Evolutionary conservation across 2,329 filamentous ascomycete genomes (phyloP).

Genomic region (Cytospora chrysosperma): DNA sequence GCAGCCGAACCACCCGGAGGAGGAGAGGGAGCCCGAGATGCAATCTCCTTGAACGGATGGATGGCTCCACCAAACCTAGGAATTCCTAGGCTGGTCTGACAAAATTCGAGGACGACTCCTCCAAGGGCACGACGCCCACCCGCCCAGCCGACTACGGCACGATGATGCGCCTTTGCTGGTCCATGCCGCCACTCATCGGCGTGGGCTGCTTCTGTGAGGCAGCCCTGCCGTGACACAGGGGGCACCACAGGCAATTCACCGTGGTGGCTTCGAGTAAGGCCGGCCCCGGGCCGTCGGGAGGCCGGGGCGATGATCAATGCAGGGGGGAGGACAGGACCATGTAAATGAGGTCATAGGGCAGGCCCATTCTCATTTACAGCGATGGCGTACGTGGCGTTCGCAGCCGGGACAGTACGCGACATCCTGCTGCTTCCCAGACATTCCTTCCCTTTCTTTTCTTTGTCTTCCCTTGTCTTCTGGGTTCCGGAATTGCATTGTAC

Average conservation of each 20-base stretch:
- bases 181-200: neutral
- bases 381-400: slow-evolving; percentile 17
- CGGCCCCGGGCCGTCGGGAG: slow-evolving; percentile 11
- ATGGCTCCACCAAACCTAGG: slow-evolving; percentile 4
- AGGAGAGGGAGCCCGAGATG: slow-evolving; percentile 39
- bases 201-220: neutral
- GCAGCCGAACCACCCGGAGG: slow-evolving; percentile 46
- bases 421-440: slow-evolving; percentile 7
- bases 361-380: slow-evolving; percentile 17
- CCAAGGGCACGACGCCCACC: slow-evolving; percentile 1
- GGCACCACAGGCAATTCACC: neutral
- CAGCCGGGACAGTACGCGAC: slow-evolving; percentile 10
- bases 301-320: slow-evolving; percentile 9
- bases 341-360: slow-evolving; percentile 23
- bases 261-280: neutral
- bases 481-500: slow-evolving; percentile 2
- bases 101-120: slow-evolving; percentile 13
- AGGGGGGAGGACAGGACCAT: slow-evolving; percentile 12
- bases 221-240: neutral
- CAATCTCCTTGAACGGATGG: slow-evolving; percentile 32
- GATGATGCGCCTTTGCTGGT: neutral
- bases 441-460: neutral
- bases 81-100: slow-evolving; percentile 2
- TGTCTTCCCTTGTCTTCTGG: neutral
- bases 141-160: slow-evolving; percentile 3